Conservation (phyloP, 495 filamentous ascomycete species). For the Trichocladium uniseriatum region DNA sequence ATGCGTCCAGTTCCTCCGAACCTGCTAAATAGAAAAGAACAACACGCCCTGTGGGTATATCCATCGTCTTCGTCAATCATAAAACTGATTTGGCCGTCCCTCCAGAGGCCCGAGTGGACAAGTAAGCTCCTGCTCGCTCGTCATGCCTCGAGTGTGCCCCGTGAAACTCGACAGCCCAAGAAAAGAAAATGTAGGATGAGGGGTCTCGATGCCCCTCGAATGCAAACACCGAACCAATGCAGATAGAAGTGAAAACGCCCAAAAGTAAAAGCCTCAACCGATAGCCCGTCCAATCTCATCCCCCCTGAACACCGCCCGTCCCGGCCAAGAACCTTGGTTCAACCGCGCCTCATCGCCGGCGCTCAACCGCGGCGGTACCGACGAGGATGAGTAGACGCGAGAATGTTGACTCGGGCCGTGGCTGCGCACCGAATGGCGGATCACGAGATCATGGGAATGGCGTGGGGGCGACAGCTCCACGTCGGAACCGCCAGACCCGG, state of each 20-base stretch:
- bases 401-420: constrained; percentile 8
- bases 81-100: neutral
- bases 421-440: neutral
- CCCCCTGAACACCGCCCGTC: constrained; percentile 29
- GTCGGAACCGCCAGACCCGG: constrained; percentile 9
- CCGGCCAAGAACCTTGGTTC: constrained; percentile 28
- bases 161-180: neutral
- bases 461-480: constrained; percentile 16
- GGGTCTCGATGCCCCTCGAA: neutral
- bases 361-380: constrained; percentile 31
- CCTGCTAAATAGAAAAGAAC: neutral
- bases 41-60: constrained; percentile 18
- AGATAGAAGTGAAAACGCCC: neutral
- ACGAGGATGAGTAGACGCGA: constrained; percentile 35
- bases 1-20: neutral
- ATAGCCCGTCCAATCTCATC: constrained; percentile 38
- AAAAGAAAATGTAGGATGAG: neutral
- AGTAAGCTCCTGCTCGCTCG: too few species aligned
- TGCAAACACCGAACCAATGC: neutral
- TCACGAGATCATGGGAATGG: constrained; percentile 17
- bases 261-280: constrained; percentile 21
- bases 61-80: constrained; percentile 17
- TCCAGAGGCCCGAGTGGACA: too few species aligned
- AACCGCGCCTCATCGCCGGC: constrained; percentile 30
- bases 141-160: neutral